Evolutionary conservation across 805 yeast species (phyloP).

Genomic region (Metschnikowia gelsemii): DNA sequence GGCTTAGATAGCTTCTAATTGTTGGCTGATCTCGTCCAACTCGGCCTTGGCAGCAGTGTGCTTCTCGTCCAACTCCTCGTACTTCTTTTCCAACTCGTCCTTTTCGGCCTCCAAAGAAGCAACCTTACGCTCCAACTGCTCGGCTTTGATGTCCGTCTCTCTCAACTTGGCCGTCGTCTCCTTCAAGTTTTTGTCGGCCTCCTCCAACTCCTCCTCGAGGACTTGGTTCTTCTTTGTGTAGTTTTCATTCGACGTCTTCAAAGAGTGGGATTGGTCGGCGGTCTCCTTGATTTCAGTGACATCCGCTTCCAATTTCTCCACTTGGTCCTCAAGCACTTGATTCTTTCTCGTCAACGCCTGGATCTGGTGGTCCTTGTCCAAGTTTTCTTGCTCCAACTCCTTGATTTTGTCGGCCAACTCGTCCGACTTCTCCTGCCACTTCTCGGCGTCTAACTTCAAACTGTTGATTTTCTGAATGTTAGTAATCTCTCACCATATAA

Average conservation of each 20-base stretch:
- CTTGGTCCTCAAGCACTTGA: constrained; percentile 78
- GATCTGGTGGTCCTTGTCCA: constrained; percentile 93
- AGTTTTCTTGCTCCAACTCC: constrained; percentile 85
- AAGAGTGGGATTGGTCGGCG: constrained; percentile 87
- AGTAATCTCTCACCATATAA: constrained; percentile 7
- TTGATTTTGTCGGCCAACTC: constrained; percentile 78
- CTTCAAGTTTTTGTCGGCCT: constrained; percentile 84
- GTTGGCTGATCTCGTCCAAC: constrained; percentile 94
- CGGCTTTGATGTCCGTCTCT: constrained; percentile 93
- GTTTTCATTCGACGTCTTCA: constrained; percentile 87
- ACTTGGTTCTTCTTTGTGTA: constrained; percentile 84
- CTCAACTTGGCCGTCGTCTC: constrained; percentile 92
- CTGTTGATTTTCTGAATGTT: constrained; percentile 69
- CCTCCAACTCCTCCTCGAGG: constrained; percentile 89
- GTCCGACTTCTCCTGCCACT: constrained; percentile 96
- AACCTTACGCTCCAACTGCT: constrained; percentile 92
- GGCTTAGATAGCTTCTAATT: constrained; percentile 76
- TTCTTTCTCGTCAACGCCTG: constrained; percentile 90
- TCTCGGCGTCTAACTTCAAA: constrained; percentile 91
- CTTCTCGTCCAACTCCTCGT: constrained; percentile 81
- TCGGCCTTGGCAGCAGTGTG: constrained; percentile 85
- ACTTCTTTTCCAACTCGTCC: constrained; percentile 81
- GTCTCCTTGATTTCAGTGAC: constrained; percentile 75
- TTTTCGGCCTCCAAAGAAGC: constrained; percentile 89
- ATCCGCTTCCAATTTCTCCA: constrained; percentile 75